These are phyloP conservation scores for Aspergillus mulundensis DNA, from an alignment of 495 filamentous ascomycete species.

Conservation along the genomic window DNA sequence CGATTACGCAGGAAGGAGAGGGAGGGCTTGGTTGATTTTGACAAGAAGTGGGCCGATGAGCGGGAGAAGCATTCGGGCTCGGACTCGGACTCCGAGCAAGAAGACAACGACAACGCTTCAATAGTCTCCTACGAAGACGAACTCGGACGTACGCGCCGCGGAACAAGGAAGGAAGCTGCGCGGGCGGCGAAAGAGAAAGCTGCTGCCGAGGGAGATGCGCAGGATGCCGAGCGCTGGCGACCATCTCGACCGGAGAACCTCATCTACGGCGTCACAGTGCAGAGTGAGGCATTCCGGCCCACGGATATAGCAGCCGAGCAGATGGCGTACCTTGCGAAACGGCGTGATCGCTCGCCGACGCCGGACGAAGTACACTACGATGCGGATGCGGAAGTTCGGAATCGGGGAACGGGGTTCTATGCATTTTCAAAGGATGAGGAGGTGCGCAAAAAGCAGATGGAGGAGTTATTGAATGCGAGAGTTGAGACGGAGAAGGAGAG, in stretches of 20 bases:
- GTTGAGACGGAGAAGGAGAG: conserved; percentile 62
- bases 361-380: conserved; percentile 81
- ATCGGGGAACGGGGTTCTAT: conserved; percentile 88
- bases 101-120: conserved; percentile 50
- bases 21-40: conserved; percentile 79
- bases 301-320: conserved; percentile 52
- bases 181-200: conserved; percentile 51
- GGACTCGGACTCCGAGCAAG: conserved; percentile 27
- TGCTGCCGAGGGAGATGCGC: conserved; percentile 24
- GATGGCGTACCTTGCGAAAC: conserved; percentile 69
- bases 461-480: conserved; percentile 60
- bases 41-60: conserved; percentile 85
- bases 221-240: conserved; percentile 48
- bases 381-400: conserved; percentile 72
- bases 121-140: conserved; percentile 83
- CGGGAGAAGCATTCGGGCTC: conserved; percentile 29
- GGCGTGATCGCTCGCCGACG: conserved; percentile 69
- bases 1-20: conserved; percentile 38
- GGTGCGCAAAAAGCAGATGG: conserved; percentile 69
- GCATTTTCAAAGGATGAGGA: conserved; percentile 70
- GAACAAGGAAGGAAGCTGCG: conserved; percentile 60
- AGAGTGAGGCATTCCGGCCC: conserved; percentile 73
- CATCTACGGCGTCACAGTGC: conserved; percentile 80
- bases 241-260: conserved; percentile 65
- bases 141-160: conserved; percentile 72